phyloP scores from a whole-genome alignment of 805 yeast species.

The Grigorovia humatica region DNA sequence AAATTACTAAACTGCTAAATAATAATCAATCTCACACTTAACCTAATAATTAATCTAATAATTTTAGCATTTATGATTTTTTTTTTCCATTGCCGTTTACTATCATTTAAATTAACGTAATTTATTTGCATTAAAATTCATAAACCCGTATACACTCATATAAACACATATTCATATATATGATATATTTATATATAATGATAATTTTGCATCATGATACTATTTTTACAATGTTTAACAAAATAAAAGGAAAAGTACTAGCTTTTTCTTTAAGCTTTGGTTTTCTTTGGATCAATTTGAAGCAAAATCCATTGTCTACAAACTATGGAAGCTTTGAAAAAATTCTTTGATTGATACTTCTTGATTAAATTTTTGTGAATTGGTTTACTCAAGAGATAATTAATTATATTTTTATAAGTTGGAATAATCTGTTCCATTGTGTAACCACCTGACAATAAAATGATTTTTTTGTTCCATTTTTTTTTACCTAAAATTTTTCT shows the following conservation, averaged over 20 bases:
- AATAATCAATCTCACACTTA: neutral
- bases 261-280: neutral
- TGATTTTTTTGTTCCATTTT: conserved; percentile 74
- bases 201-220: neutral
- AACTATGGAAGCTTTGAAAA: conserved; percentile 67
- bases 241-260: too few species aligned
- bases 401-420: conserved; percentile 58
- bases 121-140: neutral
- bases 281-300: neutral
- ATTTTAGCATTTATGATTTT: neutral
- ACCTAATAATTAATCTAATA: neutral
- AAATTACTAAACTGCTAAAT: too few species aligned
- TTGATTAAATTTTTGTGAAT: conserved; percentile 82
- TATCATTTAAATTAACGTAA: neutral
- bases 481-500: conserved; percentile 58
- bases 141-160: neutral
- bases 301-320: conserved; percentile 70
- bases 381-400: conserved; percentile 65
- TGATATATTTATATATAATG: too few species aligned
- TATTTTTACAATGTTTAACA: neutral
- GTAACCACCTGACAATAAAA: conserved; percentile 89
- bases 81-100: too few species aligned
- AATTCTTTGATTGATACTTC: conserved; percentile 78
- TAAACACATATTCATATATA: neutral
- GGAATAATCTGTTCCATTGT: conserved; percentile 57